phyloP scores from a whole-genome alignment of 176 grass and related monocot genomes.

The Themeda triandra region DNA sequence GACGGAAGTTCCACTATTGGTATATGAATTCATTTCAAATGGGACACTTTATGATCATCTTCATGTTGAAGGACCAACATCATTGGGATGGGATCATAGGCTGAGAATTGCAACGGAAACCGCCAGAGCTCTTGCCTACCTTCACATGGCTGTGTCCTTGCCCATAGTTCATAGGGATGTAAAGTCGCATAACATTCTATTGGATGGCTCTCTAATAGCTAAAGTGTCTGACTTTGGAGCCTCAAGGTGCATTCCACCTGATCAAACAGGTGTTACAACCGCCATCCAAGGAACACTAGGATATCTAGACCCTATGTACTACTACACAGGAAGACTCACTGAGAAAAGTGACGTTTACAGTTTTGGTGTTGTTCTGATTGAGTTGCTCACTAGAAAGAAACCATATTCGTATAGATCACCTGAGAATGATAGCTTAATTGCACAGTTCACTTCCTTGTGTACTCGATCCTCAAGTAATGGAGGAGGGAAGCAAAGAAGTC shows the following conservation, averaged over 20 bases:
- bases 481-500: neutral
- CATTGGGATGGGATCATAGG: constrained; percentile 19
- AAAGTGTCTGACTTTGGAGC: constrained; percentile 65
- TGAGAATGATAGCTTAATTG: neutral
- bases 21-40: constrained; percentile 60
- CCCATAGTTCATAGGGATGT: neutral
- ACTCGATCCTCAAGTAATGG: neutral
- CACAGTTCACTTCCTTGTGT: neutral
- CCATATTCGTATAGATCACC: neutral
- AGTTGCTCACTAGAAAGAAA: neutral
- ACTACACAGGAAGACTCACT: constrained; percentile 35
- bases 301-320: constrained; percentile 59
- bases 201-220: neutral
- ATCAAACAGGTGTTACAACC: constrained; percentile 40
- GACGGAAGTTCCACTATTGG: constrained; percentile 48
- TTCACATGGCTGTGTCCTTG: neutral
- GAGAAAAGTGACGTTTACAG: constrained; percentile 34
- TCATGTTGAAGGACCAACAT: neutral
- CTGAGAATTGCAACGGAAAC: neutral
- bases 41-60: constrained; percentile 48
- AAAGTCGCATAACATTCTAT: constrained; percentile 26
- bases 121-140: neutral
- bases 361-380: neutral
- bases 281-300: constrained; percentile 54
- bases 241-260: constrained; percentile 47